A percentile compares a stretch with the other conserved stretches of the same genome.
phyloP scores from a whole-genome alignment of 2,329 filamentous ascomycete genomes.

The Fusarium longipes region DNA sequence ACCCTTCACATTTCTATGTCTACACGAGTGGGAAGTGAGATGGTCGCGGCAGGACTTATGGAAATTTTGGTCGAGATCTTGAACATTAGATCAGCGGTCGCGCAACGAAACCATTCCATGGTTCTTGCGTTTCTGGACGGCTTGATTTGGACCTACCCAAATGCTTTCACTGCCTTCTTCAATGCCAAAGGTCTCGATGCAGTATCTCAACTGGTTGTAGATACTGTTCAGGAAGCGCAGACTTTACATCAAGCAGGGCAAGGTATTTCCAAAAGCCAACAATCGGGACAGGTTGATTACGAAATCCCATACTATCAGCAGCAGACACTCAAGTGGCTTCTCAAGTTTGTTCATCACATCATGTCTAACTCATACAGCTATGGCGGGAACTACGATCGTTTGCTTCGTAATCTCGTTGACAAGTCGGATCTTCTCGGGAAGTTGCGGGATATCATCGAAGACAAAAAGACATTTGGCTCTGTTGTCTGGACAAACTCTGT shows the following conservation, averaged over 20 bases:
- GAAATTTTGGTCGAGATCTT: constrained; percentile 91
- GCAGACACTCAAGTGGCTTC: constrained; percentile 90
- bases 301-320: constrained; percentile 93
- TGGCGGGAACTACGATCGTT: constrained; percentile 85
- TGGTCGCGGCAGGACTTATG: constrained; percentile 89
- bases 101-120: constrained; percentile 84
- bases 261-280: constrained; percentile 75
- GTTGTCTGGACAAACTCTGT: constrained; percentile 96
- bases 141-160: constrained; percentile 85
- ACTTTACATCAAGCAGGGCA: constrained; percentile 73
- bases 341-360: constrained; percentile 96
- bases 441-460: constrained; percentile 83
- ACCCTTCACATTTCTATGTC: constrained; percentile 82
- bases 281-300: constrained; percentile 90
- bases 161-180: constrained; percentile 86
- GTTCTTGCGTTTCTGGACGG: constrained; percentile 89
- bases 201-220: constrained; percentile 87
- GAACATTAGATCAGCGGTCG: constrained; percentile 81
- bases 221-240: constrained; percentile 78
- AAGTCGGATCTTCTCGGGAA: constrained; percentile 85
- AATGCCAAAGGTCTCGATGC: constrained; percentile 85
- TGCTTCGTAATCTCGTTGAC: constrained; percentile 93
- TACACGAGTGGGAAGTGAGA: constrained; percentile 79
- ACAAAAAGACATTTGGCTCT: constrained; percentile 84
- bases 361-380: constrained; percentile 79